Percentiles rank a stretch among this genome's conserved stretches.
Evolutionary conservation across 2,329 filamentous ascomycete species (phyloP).

Genomic region (Aspergillus eucalypticola): DNA sequence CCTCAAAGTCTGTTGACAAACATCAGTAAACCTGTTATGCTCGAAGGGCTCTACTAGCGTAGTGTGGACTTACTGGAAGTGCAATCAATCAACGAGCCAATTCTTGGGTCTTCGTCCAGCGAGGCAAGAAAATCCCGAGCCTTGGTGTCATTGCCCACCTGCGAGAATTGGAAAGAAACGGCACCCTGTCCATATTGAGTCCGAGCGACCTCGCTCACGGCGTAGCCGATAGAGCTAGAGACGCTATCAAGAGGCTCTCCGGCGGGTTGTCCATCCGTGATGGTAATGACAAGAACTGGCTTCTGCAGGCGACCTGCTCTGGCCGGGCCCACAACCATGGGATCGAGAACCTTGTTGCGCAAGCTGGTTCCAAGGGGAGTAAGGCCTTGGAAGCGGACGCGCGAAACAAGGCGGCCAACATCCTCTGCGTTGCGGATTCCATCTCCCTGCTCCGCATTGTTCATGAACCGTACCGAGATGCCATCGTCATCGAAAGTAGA

Average conservation of each 20-base stretch:
- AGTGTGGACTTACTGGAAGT: constrained; percentile 61
- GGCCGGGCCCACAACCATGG: constrained; percentile 57
- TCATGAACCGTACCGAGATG: constrained; percentile 70
- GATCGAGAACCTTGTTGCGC: constrained; percentile 63
- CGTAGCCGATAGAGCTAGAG: constrained; percentile 58
- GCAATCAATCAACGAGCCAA: constrained; percentile 66
- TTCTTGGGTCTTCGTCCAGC: constrained; percentile 63
- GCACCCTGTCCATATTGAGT: constrained; percentile 58
- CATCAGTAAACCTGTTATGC: constrained; percentile 15
- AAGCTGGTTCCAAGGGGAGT: constrained; percentile 67
- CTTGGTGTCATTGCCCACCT: constrained; percentile 67
- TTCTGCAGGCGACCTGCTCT: constrained; percentile 58
- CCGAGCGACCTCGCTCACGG: constrained; percentile 52
- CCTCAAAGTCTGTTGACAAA: constrained; percentile 59
- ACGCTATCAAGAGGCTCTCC: constrained; percentile 61
- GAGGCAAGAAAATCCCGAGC: constrained; percentile 64
- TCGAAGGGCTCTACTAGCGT: neutral
- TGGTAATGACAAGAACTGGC: constrained; percentile 65
- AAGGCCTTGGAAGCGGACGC: constrained; percentile 64
- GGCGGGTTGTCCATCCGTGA: constrained; percentile 67
- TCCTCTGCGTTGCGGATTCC: constrained; percentile 59
- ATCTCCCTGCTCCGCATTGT: constrained; percentile 56
- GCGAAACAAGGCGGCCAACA: constrained; percentile 58
- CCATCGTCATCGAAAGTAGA: constrained; percentile 70
- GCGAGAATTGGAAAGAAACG: constrained; percentile 68